Evolutionary conservation across 1,284 basidiomycete species (phyloP).

Genomic region (Caloboletus firmus): DNA sequence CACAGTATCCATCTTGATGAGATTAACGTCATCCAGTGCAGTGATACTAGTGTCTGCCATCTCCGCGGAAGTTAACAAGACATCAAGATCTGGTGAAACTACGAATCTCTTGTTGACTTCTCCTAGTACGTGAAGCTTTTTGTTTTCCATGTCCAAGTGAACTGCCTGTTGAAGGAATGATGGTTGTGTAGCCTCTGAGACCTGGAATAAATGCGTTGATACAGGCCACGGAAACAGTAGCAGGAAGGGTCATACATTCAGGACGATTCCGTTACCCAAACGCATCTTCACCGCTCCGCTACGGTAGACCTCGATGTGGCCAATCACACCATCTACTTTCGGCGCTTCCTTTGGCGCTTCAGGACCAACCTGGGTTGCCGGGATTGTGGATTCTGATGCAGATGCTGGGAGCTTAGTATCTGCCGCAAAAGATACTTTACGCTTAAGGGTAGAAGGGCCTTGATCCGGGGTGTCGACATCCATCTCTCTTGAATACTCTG

Average conservation of each 20-base stretch:
- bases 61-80: slow-evolving; percentile 72
- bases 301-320: slow-evolving; percentile 78
- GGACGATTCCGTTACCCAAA: slow-evolving; percentile 72
- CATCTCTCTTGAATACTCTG: slow-evolving; percentile 23
- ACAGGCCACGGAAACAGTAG: slow-evolving; percentile 5
- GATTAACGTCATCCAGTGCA: slow-evolving; percentile 46
- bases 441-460: slow-evolving; percentile 35
- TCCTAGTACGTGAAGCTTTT: slow-evolving; percentile 72
- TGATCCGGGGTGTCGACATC: slow-evolving; percentile 31
- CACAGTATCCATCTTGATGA: slow-evolving; percentile 57
- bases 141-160: slow-evolving; percentile 62
- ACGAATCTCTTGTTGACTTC: slow-evolving; percentile 86
- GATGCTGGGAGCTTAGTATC: slow-evolving; percentile 50
- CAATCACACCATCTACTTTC: slow-evolving; percentile 75
- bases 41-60: slow-evolving; percentile 41
- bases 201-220: slow-evolving; percentile 44
- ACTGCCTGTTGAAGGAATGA: slow-evolving; percentile 91
- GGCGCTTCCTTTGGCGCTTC: slow-evolving; percentile 36
- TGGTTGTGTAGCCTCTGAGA: slow-evolving; percentile 80
- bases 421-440: slow-evolving; percentile 61
- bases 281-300: slow-evolving; percentile 89
- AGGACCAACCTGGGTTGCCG: slow-evolving; percentile 24
- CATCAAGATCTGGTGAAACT: slow-evolving; percentile 83
- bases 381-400: slow-evolving; percentile 26
- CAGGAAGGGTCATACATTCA: slow-evolving; percentile 61